Percentiles rank a stretch among this genome's conserved stretches.
Conservation (phyloP, 352 stramenopile genomes). For the Phytophthora foliorum region DNA sequence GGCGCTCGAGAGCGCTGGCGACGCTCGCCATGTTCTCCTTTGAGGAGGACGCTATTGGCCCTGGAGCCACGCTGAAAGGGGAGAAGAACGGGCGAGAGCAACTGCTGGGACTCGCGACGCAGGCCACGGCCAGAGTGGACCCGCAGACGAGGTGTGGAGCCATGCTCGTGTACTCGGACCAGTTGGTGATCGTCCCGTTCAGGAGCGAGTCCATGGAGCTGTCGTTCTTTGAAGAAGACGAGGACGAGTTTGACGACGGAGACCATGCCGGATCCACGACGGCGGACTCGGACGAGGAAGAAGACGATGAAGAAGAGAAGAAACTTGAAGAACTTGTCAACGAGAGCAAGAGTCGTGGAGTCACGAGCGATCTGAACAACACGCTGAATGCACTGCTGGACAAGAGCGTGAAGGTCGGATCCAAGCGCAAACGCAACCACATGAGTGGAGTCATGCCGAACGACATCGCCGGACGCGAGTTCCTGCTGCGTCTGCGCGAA, state of each 20-base stretch:
- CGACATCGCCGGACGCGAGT: constrained; percentile 78
- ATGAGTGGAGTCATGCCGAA: constrained; percentile 74
- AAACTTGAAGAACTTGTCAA: constrained; percentile 80
- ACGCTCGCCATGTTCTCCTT: constrained; percentile 89
- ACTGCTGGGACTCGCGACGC: constrained; percentile 70
- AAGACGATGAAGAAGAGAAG: constrained; percentile 86
- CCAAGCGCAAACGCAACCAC: constrained; percentile 80
- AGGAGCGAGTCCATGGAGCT: constrained; percentile 80
- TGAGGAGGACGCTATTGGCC: constrained; percentile 81
- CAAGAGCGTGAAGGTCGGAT: constrained; percentile 85
- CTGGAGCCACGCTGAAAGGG: constrained; percentile 82
- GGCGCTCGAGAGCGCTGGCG: constrained; percentile 49
- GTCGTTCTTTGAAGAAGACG: constrained; percentile 84
- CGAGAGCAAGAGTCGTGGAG: constrained; percentile 70
- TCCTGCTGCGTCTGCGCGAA: constrained; percentile 77
- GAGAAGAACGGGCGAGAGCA: constrained; percentile 83
- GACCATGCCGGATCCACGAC: constrained; percentile 29
- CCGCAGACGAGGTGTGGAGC: constrained; percentile 82
- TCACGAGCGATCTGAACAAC: constrained; percentile 73
- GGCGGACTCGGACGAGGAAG: constrained; percentile 67
- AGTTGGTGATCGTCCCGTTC: constrained; percentile 87
- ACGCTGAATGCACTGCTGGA: constrained; percentile 72
- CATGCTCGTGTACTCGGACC: constrained; percentile 87
- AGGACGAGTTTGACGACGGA: constrained; percentile 79
- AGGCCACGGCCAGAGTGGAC: constrained; percentile 64